Evolutionary conservation across 2,329 filamentous ascomycete genomes (phyloP).

Genomic region (Neopestalotiopsis clavispora): DNA sequence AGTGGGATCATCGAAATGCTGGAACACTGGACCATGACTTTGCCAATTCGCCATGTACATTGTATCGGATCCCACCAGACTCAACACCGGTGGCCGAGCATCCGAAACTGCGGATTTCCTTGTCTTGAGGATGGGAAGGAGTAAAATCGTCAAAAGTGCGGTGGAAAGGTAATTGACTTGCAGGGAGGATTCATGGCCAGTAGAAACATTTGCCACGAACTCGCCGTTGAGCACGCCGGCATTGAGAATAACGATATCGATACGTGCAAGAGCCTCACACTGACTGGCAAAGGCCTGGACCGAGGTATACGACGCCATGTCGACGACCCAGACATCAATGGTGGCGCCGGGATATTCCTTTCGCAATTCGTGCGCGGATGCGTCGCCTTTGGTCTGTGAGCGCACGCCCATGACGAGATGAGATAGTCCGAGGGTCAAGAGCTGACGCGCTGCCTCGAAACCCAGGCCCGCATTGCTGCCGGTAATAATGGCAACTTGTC

Average conservation of each 20-base stretch:
- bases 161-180: conserved; percentile 47
- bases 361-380: conserved; percentile 39
- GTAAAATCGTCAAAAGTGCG: conserved; percentile 35
- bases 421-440: conserved; percentile 40
- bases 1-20: conserved; percentile 20
- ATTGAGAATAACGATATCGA: conserved; percentile 53
- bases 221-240: conserved; percentile 38
- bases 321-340: conserved; percentile 49
- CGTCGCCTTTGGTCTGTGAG: conserved; percentile 41
- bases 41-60: conserved; percentile 24
- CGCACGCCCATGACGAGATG: conserved; percentile 50
- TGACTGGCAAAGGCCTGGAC: conserved; percentile 43
- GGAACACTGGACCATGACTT: conserved; percentile 21
- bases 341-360: conserved; percentile 31
- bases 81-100: conserved; percentile 24
- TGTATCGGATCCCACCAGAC: conserved; percentile 33
- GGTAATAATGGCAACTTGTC: conserved; percentile 48
- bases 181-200: conserved; percentile 44
- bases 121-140: conserved; percentile 34
- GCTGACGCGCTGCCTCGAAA: conserved; percentile 45
- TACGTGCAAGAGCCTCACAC: conserved; percentile 36
- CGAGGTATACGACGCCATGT: conserved; percentile 48
- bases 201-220: conserved; percentile 30
- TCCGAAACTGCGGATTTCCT: conserved; percentile 14
- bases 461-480: conserved; percentile 51